These are phyloP conservation scores for Aspergillus indologenus DNA, from an alignment of 495 filamentous ascomycete genomes.

Conservation along the genomic window DNA sequence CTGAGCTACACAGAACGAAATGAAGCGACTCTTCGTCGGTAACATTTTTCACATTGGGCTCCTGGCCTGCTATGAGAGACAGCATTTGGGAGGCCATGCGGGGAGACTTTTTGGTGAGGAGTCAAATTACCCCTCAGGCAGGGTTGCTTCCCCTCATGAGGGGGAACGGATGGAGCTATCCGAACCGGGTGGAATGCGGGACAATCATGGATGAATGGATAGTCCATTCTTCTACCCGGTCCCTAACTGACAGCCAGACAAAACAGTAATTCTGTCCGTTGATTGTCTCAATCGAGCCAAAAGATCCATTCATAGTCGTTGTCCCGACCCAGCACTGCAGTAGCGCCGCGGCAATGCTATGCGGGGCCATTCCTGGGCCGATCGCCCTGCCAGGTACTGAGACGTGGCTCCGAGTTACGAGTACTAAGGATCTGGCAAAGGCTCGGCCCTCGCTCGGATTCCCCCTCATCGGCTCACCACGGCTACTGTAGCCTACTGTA, in stretches of 20 bases:
- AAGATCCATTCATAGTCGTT: neutral
- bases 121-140: neutral
- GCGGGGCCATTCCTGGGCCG: neutral
- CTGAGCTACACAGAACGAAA: no score
- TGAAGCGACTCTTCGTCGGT: neutral
- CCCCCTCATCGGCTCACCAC: slow-evolving; percentile 3
- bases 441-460: slow-evolving; percentile 5
- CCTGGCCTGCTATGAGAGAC: no score
- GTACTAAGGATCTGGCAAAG: no score
- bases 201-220: neutral
- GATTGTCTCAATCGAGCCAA: slow-evolving; percentile 3
- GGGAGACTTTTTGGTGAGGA: slow-evolving; percentile 9
- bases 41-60: no score
- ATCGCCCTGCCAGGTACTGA: neutral
- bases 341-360: neutral
- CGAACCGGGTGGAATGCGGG: slow-evolving; percentile 4
- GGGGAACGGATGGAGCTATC: slow-evolving; percentile 4
- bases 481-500: no score
- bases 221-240: neutral
- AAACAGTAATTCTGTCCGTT: slow-evolving; percentile 6
- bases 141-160: slow-evolving; percentile 18
- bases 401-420: neutral
- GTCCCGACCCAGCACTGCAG: neutral
- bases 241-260: no score
- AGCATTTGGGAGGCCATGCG: neutral